A percentile compares a stretch with the other conserved stretches of the same genome.
Conservation (phyloP, 257 asterid species). For the Oldenlandia corymbosa region DNA sequence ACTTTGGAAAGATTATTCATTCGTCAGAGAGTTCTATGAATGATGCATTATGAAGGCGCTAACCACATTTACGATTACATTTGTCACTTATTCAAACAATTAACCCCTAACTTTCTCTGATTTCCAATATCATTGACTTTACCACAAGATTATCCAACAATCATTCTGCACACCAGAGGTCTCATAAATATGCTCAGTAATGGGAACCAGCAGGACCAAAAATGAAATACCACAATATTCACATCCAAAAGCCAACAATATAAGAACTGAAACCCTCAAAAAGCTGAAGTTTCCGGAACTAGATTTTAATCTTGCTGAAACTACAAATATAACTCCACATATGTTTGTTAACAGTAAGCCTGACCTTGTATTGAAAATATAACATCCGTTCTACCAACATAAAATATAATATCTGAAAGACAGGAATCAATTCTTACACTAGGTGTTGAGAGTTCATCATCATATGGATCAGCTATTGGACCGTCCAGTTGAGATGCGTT, state of each 20-base stretch:
- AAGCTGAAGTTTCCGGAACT: not conserved
- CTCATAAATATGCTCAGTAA: not conserved
- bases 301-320: not conserved
- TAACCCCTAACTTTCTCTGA: too few relatives aligned
- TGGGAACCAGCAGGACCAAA: not conserved
- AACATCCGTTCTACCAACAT: too few relatives aligned
- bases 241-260: not conserved
- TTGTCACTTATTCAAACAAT: too few relatives aligned
- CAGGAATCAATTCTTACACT: conserved; percentile 46
- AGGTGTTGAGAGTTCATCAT: conserved; percentile 85
- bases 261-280: not conserved
- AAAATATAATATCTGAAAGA: not conserved
- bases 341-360: not conserved
- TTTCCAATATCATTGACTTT: too few relatives aligned
- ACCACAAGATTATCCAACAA: too few relatives aligned
- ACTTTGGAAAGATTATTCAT: too few relatives aligned
- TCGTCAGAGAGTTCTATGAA: too few relatives aligned
- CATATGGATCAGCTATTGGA: conserved; percentile 79
- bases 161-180: not conserved
- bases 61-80: too few relatives aligned
- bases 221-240: not conserved
- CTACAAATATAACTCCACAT: not conserved
- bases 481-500: conserved; percentile 78
- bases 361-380: conserved; percentile 1
- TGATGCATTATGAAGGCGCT: too few relatives aligned